Conservation (phyloP, 2,329 filamentous ascomycete species). For the Phyllosticta ampelicida region DNA sequence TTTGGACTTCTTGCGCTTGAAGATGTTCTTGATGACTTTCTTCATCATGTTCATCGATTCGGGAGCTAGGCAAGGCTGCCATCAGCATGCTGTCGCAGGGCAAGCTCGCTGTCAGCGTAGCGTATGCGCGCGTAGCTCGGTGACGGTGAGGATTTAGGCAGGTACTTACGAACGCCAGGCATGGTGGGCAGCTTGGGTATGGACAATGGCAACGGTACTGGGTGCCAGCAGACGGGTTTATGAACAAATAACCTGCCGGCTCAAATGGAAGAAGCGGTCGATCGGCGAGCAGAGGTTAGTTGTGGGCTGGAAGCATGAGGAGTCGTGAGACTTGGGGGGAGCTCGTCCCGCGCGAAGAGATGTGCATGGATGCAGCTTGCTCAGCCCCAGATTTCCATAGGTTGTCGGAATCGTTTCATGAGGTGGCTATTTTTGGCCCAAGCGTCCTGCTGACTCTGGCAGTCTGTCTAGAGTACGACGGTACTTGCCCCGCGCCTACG, state of each 20-base stretch:
- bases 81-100: neutral
- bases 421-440: conserved; percentile 11
- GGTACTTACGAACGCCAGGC: conserved; percentile 30
- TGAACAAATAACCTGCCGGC: conserved; percentile 5
- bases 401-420: conserved; percentile 7
- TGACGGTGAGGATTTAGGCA: neutral
- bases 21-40: conserved; percentile 28
- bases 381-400: conserved; percentile 12
- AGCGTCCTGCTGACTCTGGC: conserved; percentile 8
- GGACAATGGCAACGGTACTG: neutral
- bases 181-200: conserved; percentile 16
- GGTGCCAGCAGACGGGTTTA: conserved; percentile 4
- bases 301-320: neutral
- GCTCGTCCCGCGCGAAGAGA: conserved; percentile 5
- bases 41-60: conserved; percentile 27
- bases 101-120: neutral
- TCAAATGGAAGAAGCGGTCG: conserved; percentile 9
- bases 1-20: conserved; percentile 18
- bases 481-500: neutral
- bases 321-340: conserved; percentile 9
- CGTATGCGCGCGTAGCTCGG: neutral
- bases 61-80: conserved; percentile 18
- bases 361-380: conserved; percentile 10
- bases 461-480: neutral
- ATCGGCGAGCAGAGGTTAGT: conserved; percentile 7